phyloP scores from a whole-genome alignment of 2,329 filamentous ascomycete species.

The Verticillium nubilum region DNA sequence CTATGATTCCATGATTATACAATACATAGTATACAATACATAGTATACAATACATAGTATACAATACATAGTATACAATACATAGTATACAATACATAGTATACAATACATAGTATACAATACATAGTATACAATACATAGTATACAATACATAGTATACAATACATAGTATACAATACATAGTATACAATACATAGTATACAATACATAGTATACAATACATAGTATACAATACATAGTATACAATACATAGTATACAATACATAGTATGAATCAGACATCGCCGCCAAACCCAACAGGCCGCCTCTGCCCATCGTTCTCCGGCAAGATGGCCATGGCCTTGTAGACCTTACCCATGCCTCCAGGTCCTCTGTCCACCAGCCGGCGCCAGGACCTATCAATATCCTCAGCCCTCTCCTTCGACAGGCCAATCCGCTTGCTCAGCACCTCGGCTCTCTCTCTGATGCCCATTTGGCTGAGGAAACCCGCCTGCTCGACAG shows the following conservation, averaged over 20 bases:
- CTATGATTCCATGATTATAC: neutral
- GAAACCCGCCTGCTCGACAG: conserved; percentile 79
- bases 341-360: conserved; percentile 97
- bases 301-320: conserved; percentile 64
- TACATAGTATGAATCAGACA: conserved; percentile 21
- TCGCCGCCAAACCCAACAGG: conserved; percentile 91
- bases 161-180: neutral
- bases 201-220: neutral
- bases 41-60: neutral
- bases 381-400: conserved; percentile 68
- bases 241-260: neutral
- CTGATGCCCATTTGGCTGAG: conserved; percentile 75
- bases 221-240: neutral
- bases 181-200: neutral
- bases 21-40: neutral
- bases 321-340: conserved; percentile 82
- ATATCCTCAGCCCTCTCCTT: conserved; percentile 54
- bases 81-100: neutral
- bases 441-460: conserved; percentile 66
- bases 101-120: neutral
- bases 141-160: neutral
- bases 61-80: neutral
- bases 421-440: conserved; percentile 34
- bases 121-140: neutral
- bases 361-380: conserved; percentile 75